Conservation (phyloP, 1,139 yeast species). For the Saccharomyces hybrid region DNA sequence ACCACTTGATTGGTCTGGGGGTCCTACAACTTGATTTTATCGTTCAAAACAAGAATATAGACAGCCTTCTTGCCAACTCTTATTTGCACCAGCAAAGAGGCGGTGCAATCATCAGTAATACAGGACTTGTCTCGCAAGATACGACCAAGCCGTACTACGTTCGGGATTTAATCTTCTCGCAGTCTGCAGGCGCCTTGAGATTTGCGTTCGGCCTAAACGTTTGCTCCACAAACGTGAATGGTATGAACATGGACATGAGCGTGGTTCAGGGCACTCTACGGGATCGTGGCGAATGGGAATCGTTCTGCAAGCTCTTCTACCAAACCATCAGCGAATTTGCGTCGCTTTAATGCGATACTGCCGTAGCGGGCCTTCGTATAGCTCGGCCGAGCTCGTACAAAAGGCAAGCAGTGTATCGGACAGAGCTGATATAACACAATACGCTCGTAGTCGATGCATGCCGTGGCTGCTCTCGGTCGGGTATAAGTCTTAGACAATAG, state of each 20-base stretch:
- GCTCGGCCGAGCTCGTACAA: not conserved
- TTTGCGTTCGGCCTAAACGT: constrained; percentile 19
- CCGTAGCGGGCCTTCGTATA: constrained; percentile 1
- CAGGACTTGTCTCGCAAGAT: constrained; percentile 16
- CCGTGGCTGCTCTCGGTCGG: constrained; percentile 1
- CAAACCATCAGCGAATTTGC: constrained; percentile 7
- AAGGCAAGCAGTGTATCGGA: not conserved
- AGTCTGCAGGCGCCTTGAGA: constrained; percentile 19
- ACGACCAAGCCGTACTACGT: constrained; percentile 5
- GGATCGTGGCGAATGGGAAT: constrained; percentile 11
- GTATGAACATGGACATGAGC: constrained; percentile 19
- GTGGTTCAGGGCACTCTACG: constrained; percentile 15
- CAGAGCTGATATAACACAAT: constrained; percentile 1
- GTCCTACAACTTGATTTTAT: constrained; percentile 18
- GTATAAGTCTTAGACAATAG: not conserved
- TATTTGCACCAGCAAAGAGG: constrained; percentile 16
- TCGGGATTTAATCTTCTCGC: constrained; percentile 19
- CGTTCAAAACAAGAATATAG: constrained; percentile 16
- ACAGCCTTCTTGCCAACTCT: constrained; percentile 14
- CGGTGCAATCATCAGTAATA: constrained; percentile 23
- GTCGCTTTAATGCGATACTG: constrained; percentile 1
- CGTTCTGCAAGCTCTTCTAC: constrained; percentile 12
- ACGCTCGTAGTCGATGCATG: constrained; percentile 1
- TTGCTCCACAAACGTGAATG: constrained; percentile 18
- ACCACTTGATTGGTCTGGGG: constrained; percentile 18